Conservation (phyloP, 148 eudicot species). For the Cornus florida region DNA sequence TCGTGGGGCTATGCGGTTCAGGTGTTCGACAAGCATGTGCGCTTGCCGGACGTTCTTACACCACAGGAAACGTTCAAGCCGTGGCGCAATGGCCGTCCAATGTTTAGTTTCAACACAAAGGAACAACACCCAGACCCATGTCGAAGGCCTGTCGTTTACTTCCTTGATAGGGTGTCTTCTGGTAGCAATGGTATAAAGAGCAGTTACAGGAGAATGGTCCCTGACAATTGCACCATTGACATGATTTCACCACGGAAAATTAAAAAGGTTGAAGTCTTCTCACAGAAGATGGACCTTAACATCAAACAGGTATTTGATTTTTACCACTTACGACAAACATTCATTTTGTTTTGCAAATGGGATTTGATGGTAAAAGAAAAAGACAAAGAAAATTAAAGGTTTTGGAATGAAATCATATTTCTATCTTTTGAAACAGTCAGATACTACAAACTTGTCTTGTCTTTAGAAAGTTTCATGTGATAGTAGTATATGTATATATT, state of each 20-base stretch:
- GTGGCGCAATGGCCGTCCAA: constrained; percentile 33
- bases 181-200: constrained; percentile 23
- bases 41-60: constrained; percentile 46
- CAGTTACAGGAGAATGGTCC: constrained; percentile 36
- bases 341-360: too few relatives aligned
- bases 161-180: constrained; percentile 32
- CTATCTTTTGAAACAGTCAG: too few relatives aligned
- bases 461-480: too few relatives aligned
- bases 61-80: constrained; percentile 46
- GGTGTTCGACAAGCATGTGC: constrained; percentile 38
- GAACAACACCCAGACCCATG: constrained; percentile 50
- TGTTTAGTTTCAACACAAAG: constrained; percentile 31
- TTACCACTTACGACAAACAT: too few relatives aligned
- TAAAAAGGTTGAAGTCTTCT: constrained; percentile 48
- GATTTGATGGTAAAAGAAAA: too few relatives aligned
- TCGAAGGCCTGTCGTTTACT: constrained; percentile 57
- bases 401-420: too few relatives aligned
- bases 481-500: too few relatives aligned
- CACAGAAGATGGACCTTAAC: constrained; percentile 44
- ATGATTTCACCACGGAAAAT: constrained; percentile 53
- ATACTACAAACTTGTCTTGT: too few relatives aligned
- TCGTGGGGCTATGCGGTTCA: constrained; percentile 88
- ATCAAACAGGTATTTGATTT: constrained; percentile 47
- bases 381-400: too few relatives aligned
- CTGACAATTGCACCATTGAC: constrained; percentile 55